Base-by-base conservation (phyloP, 768 basidiomycete species). In the Mycena pura region DNA sequence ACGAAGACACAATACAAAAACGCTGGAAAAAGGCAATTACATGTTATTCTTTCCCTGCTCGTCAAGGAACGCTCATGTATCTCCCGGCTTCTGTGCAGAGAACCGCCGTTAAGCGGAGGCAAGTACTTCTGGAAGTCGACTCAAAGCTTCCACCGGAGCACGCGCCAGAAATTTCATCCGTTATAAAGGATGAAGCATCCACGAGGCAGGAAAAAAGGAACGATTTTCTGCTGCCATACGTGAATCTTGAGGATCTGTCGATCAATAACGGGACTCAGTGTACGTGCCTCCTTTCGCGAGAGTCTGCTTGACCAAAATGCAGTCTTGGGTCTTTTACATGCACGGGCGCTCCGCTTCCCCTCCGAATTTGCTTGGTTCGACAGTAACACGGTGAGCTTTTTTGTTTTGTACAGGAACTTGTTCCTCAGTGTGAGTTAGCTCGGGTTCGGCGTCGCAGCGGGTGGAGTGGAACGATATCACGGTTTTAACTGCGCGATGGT, bases 1-100 rank as follows among this genome's bases (percentile, higher is more conserved):
- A 58, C 21, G 57, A 50, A 29, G 57, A 44, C 9, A 51, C 57
- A 11, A 58, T 60, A 17, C 46, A 48, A 7, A 61, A 55, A n/a
- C 60, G 53, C 17, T 55, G 60, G 60, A 61, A 61, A 27, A 61
- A 61, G 60, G 60, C 34, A n/a, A 19, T 19, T 22, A 9, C n/a
- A n/a, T n/a, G n/a, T 11, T 34, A 15, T 9, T 6, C 7, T 45
- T 19, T 17, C 5, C 11, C 6, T 4, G 7, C 22, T n/a, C n/a
- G n/a, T n/a, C n/a, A n/a, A n/a, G n/a, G n/a, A n/a, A n/a, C n/a
- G n/a, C n/a, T n/a, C n/a, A n/a, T n/a, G n/a, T n/a, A n/a, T n/a
- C n/a, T n/a, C n/a, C n/a, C n/a, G n/a, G n/a, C n/a, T n/a, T n/a
- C n/a, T n/a, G n/a, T n/a, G n/a, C n/a, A n/a, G n/a, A n/a, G n/a